phyloP scores from a whole-genome alignment of 2,329 filamentous ascomycete species.

The Penicillium oxalicum region DNA sequence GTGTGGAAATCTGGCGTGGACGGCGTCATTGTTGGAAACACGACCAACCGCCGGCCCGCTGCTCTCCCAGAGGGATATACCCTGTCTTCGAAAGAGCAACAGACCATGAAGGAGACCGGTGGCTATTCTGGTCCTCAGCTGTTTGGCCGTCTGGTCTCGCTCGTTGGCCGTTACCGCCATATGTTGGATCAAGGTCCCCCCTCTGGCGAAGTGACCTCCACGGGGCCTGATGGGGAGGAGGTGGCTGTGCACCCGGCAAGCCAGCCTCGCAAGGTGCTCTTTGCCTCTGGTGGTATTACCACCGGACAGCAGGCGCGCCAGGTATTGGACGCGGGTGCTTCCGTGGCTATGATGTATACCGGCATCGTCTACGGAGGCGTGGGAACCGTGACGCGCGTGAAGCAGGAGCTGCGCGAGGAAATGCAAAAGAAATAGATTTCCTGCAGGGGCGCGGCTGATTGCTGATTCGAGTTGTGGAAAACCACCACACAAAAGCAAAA shows the following conservation, averaged over 20 bases:
- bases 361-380: constrained; percentile 59
- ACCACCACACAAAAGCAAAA: neutral
- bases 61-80: constrained; percentile 61
- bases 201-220: neutral
- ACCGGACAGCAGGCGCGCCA: constrained; percentile 77
- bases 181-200: constrained; percentile 53
- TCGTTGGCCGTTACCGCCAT: constrained; percentile 74
- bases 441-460: constrained; percentile 15
- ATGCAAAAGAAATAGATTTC: constrained; percentile 22
- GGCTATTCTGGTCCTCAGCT: constrained; percentile 88
- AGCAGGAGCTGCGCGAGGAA: constrained; percentile 42
- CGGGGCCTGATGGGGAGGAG: constrained; percentile 15
- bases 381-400: constrained; percentile 53
- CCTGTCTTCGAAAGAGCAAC: constrained; percentile 61
- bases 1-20: constrained; percentile 81
- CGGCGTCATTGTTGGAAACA: constrained; percentile 95
- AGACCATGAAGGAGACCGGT: constrained; percentile 67
- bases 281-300: constrained; percentile 88
- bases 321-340: constrained; percentile 81
- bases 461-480: neutral
- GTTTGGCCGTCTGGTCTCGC: constrained; percentile 69
- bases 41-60: constrained; percentile 74
- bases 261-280: constrained; percentile 65
- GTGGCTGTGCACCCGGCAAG: constrained; percentile 8
- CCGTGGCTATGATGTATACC: constrained; percentile 88